Base-by-base conservation (phyloP, 1,139 yeast species). In the Debaryomycetaceae sp. region DNA sequence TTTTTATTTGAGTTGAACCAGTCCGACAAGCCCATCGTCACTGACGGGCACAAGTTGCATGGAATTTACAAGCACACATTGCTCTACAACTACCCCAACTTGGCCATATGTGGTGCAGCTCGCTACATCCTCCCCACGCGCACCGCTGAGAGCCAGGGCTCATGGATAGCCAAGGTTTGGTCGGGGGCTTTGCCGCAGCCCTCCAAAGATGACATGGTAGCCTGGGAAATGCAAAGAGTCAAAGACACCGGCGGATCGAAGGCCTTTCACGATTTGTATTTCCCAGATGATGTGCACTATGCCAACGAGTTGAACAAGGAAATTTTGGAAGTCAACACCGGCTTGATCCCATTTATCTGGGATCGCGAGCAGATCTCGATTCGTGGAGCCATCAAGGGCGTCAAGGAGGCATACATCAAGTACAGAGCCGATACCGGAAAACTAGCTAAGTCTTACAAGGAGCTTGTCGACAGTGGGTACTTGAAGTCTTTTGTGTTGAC, bases 121-220 rank as follows among this genome's bases (percentile, higher is more conserved):
- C 60, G 71, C 37, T 61, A 64, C 39, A 70, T 75, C 11, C 61
- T 78, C 11, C 83, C 85, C 1, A 72, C 79, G 41, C 72, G 81
- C 29, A 47, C 70, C 2, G 65, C 80, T 2, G 85, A 80, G 45
- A 52, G 73, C 9, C 84, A 78, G 44, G 80, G 74, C 2, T 63
- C 74, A 4, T 64, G 73, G 44, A 54, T 77, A 22, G 71, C 78
- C 9, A 65, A 81, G 40, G 66, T 77, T 4, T 77, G 75, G 61
- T 52, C 66, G 3, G 72, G 73, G 2, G 56, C 68, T 23, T 46
- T 75, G 9, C 28, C 42, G 7, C 48, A 77, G 4, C 82, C 83
- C 0, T 25, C 59, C 1, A 38, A 51, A 4, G 58, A 55, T 25
- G 65, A 57, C n/a, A 65, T 69, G 69, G 40, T 45, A 32, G 38